Conservation (phyloP, 768 basidiomycete genomes). For the Terana coerulea region DNA sequence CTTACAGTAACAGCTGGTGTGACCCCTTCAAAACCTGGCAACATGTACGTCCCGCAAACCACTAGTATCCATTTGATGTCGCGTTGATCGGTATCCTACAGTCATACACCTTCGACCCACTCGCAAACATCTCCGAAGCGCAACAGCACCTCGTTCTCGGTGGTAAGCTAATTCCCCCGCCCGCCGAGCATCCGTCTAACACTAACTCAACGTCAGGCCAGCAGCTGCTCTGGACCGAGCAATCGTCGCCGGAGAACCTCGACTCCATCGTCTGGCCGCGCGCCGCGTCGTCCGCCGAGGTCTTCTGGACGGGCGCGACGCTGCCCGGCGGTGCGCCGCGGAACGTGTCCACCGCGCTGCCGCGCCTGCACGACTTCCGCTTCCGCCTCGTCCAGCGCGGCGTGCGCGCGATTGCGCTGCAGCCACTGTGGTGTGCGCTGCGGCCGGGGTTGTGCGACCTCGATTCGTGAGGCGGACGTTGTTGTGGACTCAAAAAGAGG, state of each 20-base stretch:
- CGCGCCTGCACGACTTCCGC: slow-evolving; percentile 64
- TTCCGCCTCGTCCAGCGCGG: slow-evolving; percentile 63
- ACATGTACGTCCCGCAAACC: slow-evolving; percentile 34
- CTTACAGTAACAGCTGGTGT: slow-evolving; percentile 59
- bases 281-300: slow-evolving; percentile 67
- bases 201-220: slow-evolving; percentile 34
- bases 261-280: slow-evolving; percentile 76
- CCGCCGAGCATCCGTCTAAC: neutral
- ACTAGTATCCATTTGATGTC: slow-evolving; percentile 19
- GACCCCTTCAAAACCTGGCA: slow-evolving; percentile 84
- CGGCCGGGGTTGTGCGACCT: slow-evolving; percentile 53
- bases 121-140: slow-evolving; percentile 44
- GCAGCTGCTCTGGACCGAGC: slow-evolving; percentile 73
- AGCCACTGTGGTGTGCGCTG: slow-evolving; percentile 72
- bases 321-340: slow-evolving; percentile 23
- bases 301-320: slow-evolving; percentile 59
- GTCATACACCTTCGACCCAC: slow-evolving; percentile 71
- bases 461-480: neutral
- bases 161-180: slow-evolving; percentile 24
- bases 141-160: slow-evolving; percentile 62
- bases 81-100: slow-evolving; percentile 14
- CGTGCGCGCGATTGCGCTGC: slow-evolving; percentile 55
- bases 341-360: slow-evolving; percentile 40
- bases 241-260: slow-evolving; percentile 61
- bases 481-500: too few species aligned